phyloP scores from a whole-genome alignment of 768 basidiomycete species.

The Tricholoma sp. region DNA sequence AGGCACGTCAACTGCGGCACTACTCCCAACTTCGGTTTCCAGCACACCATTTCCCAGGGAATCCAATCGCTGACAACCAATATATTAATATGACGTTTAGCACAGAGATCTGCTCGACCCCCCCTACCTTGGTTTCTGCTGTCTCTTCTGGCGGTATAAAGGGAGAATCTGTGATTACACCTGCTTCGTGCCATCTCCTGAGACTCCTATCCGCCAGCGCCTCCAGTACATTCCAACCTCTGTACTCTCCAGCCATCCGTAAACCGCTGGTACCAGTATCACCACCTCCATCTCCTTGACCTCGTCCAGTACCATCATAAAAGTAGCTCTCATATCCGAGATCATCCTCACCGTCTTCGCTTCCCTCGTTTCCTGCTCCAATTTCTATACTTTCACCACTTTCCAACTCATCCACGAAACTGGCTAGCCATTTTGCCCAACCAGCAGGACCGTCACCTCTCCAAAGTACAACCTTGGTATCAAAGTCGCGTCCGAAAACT shows the following conservation, averaged over 20 bases:
- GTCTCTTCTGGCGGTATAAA: slow-evolving; percentile 34
- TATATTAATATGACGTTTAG: not conserved
- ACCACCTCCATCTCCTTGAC: slow-evolving; percentile 74
- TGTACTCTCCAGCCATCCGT: slow-evolving; percentile 78
- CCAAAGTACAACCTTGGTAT: slow-evolving; percentile 95
- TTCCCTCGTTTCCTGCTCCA: slow-evolving; percentile 49
- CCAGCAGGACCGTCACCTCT: slow-evolving; percentile 85
- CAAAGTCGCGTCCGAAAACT: slow-evolving; percentile 98
- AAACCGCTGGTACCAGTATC: slow-evolving; percentile 72
- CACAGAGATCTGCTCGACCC: not conserved
- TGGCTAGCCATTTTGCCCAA: slow-evolving; percentile 93
- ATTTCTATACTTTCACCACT: slow-evolving; percentile 85
- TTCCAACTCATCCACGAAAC: slow-evolving; percentile 91
- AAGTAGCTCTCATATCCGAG: slow-evolving; percentile 87
- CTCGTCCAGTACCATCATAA: slow-evolving; percentile 72
- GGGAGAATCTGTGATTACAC: slow-evolving; percentile 54
- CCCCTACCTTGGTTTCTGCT: slow-evolving; percentile 41
- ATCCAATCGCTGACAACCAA: slow-evolving; percentile 30
- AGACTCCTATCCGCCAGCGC: slow-evolving; percentile 91
- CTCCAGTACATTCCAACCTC: slow-evolving; percentile 89
- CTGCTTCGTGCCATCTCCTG: slow-evolving; percentile 79
- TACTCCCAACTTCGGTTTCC: slow-evolving; percentile 35
- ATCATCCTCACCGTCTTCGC: slow-evolving; percentile 77
- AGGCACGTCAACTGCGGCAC: slow-evolving; percentile 57
- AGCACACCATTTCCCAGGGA: slow-evolving; percentile 33